These are phyloP conservation scores for Yamadazyma paraphyllophila DNA, from an alignment of 805 yeast species.

Conservation along the genomic window DNA sequence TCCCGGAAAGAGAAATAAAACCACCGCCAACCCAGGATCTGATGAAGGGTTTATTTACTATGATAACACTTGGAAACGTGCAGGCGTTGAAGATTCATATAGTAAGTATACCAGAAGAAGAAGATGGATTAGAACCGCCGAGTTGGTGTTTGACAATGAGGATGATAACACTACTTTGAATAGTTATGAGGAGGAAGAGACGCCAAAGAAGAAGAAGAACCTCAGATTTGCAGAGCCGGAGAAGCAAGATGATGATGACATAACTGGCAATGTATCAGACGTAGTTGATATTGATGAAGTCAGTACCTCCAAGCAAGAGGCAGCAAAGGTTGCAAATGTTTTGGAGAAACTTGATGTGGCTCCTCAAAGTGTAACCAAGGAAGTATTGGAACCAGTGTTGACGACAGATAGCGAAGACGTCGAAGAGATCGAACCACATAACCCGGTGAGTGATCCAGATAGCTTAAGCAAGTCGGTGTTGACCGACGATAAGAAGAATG, in stretches of 20 bases:
- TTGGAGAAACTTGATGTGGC: constrained; percentile 13
- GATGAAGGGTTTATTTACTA: constrained; percentile 88
- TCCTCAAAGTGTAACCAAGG: constrained; percentile 11
- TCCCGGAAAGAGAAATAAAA: constrained; percentile 51
- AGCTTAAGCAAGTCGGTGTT: neutral
- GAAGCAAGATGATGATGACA: constrained; percentile 1
- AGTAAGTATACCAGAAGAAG: constrained; percentile 91
- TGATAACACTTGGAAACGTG: constrained; percentile 93
- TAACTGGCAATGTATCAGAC: neutral
- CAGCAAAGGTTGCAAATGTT: constrained; percentile 6
- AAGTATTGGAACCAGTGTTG: constrained; percentile 12
- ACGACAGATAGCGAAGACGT: constrained; percentile 7
- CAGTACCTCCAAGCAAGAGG: constrained; percentile 1
- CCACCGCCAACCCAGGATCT: constrained; percentile 66
- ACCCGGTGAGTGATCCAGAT: constrained; percentile 11
- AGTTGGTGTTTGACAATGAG: constrained; percentile 47
- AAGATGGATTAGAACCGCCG: constrained; percentile 95
- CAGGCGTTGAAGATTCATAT: constrained; percentile 82
- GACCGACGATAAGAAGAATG: constrained; percentile 10
- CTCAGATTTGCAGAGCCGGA: constrained; percentile 42
- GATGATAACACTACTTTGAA: constrained; percentile 3
- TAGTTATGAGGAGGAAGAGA: constrained; percentile 9
- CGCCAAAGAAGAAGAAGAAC: constrained; percentile 18
- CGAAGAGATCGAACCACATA: constrained; percentile 13
- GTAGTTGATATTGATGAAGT: constrained; percentile 2